Percentiles rank a stretch among this genome's conserved stretches.
phyloP scores from a whole-genome alignment of 2,329 filamentous ascomycete genomes.

The Erysiphe pulchra region DNA sequence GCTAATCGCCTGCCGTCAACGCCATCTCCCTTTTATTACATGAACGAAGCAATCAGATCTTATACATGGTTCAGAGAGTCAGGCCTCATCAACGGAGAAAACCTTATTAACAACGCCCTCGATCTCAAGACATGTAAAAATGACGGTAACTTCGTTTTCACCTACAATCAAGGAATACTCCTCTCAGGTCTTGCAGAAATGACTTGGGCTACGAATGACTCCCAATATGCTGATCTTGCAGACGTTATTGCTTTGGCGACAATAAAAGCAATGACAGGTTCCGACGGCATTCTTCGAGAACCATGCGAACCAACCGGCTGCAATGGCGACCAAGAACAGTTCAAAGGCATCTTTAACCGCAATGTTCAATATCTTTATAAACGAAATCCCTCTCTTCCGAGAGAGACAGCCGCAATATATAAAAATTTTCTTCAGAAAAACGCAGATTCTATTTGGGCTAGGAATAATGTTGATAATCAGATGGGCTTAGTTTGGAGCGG shows the following conservation, averaged over 20 bases:
- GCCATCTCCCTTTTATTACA: conserved; percentile 22
- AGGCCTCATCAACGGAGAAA: conserved; percentile 20
- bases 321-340: conserved; percentile 20
- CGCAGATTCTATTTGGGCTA: conserved; percentile 38
- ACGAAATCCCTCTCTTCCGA: conserved; percentile 8
- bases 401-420: conserved; percentile 23
- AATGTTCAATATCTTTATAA: conserved; percentile 33
- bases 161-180: conserved; percentile 36
- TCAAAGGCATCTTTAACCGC: conserved; percentile 12
- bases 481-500: conserved; percentile 42
- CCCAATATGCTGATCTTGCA: conserved; percentile 20
- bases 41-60: conserved; percentile 12
- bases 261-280: conserved; percentile 19
- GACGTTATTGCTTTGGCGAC: conserved; percentile 27
- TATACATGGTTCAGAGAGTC: conserved; percentile 24
- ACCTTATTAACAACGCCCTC: conserved; percentile 28
- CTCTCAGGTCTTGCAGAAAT: conserved; percentile 30
- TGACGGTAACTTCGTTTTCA: conserved; percentile 18
- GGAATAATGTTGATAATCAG: conserved; percentile 24
- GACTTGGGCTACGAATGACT: conserved; percentile 7
- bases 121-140: conserved; percentile 22
- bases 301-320: conserved; percentile 23
- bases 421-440: conserved; percentile 30
- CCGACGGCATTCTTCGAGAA: conserved; percentile 25
- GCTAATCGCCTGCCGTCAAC: conserved; percentile 29